These are phyloP conservation scores for Plasmodium sp. DNA, from an alignment of 169 alveolate species.

Conservation along the genomic window DNA sequence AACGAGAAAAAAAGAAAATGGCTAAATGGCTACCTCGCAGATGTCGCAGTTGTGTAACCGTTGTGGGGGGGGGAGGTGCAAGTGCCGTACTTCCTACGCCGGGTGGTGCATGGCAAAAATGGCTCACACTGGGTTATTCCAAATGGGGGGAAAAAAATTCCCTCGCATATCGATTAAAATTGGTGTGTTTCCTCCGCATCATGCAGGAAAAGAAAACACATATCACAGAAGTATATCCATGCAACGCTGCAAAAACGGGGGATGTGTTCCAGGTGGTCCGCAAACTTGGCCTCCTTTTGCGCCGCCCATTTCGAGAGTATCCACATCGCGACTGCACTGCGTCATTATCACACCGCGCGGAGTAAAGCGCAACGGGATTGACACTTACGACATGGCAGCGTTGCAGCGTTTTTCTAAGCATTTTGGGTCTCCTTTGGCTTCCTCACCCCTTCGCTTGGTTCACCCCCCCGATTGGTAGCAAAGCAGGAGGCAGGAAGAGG, in stretches of 20 bases:
- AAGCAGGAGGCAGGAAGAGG: not conserved
- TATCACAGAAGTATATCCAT: not conserved
- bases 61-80: not conserved
- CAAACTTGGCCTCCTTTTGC: not conserved
- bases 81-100: not conserved
- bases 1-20: not conserved
- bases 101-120: not conserved
- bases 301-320: not conserved
- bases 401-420: not conserved
- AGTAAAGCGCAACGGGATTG: not conserved
- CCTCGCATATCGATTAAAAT: not conserved
- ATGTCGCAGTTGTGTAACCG: not conserved
- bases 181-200: not conserved
- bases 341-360: not conserved
- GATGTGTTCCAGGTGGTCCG: slow-evolving; percentile 43
- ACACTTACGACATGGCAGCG: not conserved
- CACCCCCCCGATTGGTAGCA: not conserved
- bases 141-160: not conserved
- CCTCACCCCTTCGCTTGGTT: not conserved
- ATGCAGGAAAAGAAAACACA: not conserved
- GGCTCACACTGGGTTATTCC: not conserved
- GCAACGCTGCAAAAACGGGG: not conserved
- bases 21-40: not conserved
- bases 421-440: not conserved
- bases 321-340: not conserved